Conservation (phyloP, 257 asterid species). For the Lantana camara region DNA sequence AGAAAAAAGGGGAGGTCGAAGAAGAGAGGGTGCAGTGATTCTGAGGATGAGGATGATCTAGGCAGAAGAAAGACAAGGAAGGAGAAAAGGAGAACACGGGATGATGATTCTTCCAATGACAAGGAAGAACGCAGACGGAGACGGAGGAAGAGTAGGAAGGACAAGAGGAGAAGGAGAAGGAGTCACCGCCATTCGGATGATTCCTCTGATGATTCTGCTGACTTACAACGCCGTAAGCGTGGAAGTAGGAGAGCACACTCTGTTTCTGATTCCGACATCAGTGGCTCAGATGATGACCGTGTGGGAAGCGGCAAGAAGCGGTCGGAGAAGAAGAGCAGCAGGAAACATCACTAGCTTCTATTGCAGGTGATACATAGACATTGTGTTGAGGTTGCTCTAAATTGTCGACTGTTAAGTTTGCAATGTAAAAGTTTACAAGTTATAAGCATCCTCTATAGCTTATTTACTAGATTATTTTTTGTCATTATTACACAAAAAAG, state of each 20-base stretch:
- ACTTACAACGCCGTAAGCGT: slow-evolving; percentile 49
- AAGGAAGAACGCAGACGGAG: slow-evolving; percentile 44
- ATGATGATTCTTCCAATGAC: slow-evolving; percentile 53
- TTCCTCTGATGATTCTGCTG: slow-evolving; percentile 61
- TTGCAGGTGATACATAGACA: slow-evolving; percentile 10
- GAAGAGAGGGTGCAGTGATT: slow-evolving; percentile 42
- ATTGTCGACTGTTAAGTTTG: neutral
- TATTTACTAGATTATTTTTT: too few species aligned
- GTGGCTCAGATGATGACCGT: slow-evolving; percentile 55
- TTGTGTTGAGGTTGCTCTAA: slow-evolving; percentile 2
- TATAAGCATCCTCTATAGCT: too few species aligned
- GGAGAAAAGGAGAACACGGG: slow-evolving; percentile 57
- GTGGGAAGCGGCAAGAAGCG: slow-evolving; percentile 79
- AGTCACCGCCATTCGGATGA: slow-evolving; percentile 50
- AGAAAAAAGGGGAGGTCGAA: slow-evolving; percentile 62
- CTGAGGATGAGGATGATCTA: slow-evolving; percentile 50
- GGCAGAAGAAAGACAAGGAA: slow-evolving; percentile 47
- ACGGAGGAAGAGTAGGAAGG: slow-evolving; percentile 64
- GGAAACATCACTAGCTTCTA: slow-evolving; percentile 50
- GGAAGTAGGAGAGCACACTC: slow-evolving; percentile 53
- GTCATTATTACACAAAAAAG: too few species aligned
- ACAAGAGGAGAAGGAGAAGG: slow-evolving; percentile 68
- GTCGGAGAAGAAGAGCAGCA: slow-evolving; percentile 67
- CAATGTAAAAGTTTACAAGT: too few species aligned
- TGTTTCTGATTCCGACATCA: slow-evolving; percentile 54